phyloP scores from a whole-genome alignment of 768 basidiomycete genomes.

The Panaeolus cyanescens region DNA sequence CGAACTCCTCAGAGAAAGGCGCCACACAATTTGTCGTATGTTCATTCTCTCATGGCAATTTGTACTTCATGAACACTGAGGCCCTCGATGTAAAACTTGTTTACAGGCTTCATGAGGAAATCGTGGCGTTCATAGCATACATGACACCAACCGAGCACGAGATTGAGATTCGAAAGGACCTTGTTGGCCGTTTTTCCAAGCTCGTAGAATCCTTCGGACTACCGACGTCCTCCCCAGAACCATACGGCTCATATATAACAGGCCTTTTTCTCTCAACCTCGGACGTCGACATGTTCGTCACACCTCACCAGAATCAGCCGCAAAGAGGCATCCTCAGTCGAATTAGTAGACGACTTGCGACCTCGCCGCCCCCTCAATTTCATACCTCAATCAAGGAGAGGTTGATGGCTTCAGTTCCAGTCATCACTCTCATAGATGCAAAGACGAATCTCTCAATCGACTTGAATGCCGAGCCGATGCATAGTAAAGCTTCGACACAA shows the following conservation, averaged over 20 bases:
- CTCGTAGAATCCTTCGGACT: constrained; percentile 15
- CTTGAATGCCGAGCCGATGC: constrained; percentile 18
- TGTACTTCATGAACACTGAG: too few relatives aligned
- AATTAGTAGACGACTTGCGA: neutral
- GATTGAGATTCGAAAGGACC: constrained; percentile 13
- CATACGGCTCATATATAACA: constrained; percentile 25
- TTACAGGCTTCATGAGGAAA: constrained; percentile 20
- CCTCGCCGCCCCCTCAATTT: constrained; percentile 1
- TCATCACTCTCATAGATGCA: constrained; percentile 24
- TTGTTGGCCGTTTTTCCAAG: constrained; percentile 19
- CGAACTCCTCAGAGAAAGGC: neutral
- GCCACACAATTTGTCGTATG: neutral
- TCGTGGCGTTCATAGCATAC: constrained; percentile 20
- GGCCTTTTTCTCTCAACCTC: constrained; percentile 26
- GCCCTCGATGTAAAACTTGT: too few relatives aligned
- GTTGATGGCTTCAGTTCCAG: constrained; percentile 17
- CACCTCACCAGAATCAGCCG: neutral
- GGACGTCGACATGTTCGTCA: constrained; percentile 27
- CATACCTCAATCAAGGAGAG: constrained; percentile 18
- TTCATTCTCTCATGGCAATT: too few relatives aligned
- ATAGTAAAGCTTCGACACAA: constrained; percentile 17
- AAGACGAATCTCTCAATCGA: constrained; percentile 24
- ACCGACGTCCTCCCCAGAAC: constrained; percentile 10
- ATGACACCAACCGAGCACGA: constrained; percentile 22
- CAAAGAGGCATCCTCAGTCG: neutral